Evolutionary conservation across 768 basidiomycete species (phyloP), one percentile per base, ranked within the genome.

Genomic region (Coprinopsis sp.): DNA sequence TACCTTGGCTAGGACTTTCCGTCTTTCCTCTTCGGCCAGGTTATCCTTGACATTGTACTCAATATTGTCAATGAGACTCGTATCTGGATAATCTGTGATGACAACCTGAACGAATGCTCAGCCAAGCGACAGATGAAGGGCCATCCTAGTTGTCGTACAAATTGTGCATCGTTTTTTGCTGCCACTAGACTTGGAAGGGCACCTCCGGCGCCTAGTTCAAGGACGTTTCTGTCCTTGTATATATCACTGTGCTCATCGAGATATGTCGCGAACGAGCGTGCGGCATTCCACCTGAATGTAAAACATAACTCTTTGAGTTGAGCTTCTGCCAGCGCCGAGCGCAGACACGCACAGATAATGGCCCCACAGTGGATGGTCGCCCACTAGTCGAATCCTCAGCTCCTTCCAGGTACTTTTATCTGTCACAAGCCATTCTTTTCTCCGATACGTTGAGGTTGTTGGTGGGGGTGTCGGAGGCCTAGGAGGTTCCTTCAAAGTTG

Each of bases 121-220:
- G 21, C 25, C 28, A 8, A 30, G 28, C 21, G 7, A 14, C 16
- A 13, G 22, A 37, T 28, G 38, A 22, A 4, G 25, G 22, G 24
- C 38, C 0, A 18, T n/a, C 10, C 21, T 19, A 44, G 14, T 10
- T 16, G 19, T 46, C 70, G n/a, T 16, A 89, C 92, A 58, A 77
- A 78, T 31, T 62, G 57, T 0, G 92, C 91, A 0, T 84, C 86
- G 48, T 81, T 83, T 31, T 83, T 76, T 0, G 75, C 79, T 0
- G 84, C 70, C 2, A 94, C 77, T 6, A 99, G 71, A 3, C 87
- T 81, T 0, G 96, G 96, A 5, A 98, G 69, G 2, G 84, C 95
- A 1, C 91, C 94, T 0, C 93, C 96, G 0, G 96, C 96, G 0
- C 96, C 96, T 0, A 98, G 78, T 62, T 99, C 96, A 1, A 97